Evolutionary conservation across 2,329 filamentous ascomycete genomes (phyloP).

Genomic region (Penicillium griseofulvum): DNA sequence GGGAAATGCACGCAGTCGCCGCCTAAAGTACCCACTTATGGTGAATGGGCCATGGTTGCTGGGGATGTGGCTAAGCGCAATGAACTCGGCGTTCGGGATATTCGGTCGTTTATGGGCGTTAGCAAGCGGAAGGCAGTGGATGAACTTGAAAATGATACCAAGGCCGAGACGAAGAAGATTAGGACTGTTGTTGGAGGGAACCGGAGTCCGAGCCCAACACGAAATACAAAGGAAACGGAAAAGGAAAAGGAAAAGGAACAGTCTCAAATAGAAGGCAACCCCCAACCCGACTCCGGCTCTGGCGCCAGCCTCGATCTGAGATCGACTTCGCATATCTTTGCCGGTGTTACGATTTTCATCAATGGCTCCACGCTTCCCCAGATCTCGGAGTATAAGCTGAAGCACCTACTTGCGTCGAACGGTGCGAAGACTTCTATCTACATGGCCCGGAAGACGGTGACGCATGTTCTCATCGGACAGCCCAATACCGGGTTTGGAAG

Average conservation of each 20-base stretch:
- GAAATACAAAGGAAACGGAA: conserved; percentile 10
- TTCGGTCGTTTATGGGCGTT: conserved; percentile 49
- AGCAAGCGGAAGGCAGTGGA: conserved; percentile 45
- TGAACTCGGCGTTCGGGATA: conserved; percentile 37
- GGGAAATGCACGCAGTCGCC: conserved; percentile 5
- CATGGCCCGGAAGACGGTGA: conserved; percentile 71
- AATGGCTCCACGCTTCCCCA: conserved; percentile 81
- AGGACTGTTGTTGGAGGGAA: neutral
- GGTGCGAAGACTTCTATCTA: conserved; percentile 70
- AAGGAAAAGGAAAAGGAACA: neutral
- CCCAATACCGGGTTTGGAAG: conserved; percentile 44
- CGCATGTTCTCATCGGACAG: conserved; percentile 77
- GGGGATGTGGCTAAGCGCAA: conserved; percentile 26
- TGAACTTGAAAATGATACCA: conserved; percentile 13
- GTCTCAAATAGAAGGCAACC: neutral
- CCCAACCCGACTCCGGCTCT: neutral
- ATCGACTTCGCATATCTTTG: conserved; percentile 58
- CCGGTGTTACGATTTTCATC: conserved; percentile 72
- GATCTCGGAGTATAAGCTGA: conserved; percentile 82
- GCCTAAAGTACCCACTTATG: conserved; percentile 29
- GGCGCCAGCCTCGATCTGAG: conserved; percentile 2
- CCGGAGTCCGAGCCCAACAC: too few relatives aligned
- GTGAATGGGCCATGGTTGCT: conserved; percentile 52
- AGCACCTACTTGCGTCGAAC: conserved; percentile 70
- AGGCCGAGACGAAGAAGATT: conserved; percentile 14